These are phyloP conservation scores for Aspergillus pseudoviridinutans DNA, from an alignment of 2,329 filamentous ascomycete genomes.

Conservation along the genomic window DNA sequence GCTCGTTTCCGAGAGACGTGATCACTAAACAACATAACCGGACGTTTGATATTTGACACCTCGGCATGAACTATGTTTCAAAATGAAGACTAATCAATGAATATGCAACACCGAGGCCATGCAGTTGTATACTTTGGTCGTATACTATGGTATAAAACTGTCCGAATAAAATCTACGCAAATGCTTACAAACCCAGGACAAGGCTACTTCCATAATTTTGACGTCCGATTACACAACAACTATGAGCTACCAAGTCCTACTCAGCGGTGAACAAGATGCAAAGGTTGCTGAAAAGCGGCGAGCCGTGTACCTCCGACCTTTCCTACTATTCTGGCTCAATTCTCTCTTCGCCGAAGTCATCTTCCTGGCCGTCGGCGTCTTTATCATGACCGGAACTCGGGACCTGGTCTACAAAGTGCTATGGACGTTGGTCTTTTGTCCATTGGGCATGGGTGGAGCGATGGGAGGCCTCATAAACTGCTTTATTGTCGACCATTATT, in stretches of 20 bases:
- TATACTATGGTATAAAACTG: background rate
- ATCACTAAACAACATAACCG: no score
- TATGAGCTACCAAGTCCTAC: background rate
- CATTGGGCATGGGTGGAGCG: slow-evolving; percentile 11
- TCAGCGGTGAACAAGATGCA: background rate
- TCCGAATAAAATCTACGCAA: background rate
- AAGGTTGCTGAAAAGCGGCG: slow-evolving; percentile 6
- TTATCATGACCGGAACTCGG: slow-evolving; percentile 10
- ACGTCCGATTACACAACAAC: background rate
- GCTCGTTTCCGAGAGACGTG: no score
- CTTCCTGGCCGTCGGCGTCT: slow-evolving; percentile 6
- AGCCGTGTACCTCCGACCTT: slow-evolving; percentile 6
- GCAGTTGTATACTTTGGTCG: background rate
- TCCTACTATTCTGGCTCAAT: slow-evolving; percentile 10
- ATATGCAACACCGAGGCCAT: background rate
- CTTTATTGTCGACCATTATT: slow-evolving; percentile 8
- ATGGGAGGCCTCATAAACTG: slow-evolving; percentile 10
- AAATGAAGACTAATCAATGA: background rate
- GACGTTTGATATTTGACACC: background rate
- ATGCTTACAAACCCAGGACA: background rate
- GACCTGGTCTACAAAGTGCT: slow-evolving; percentile 12
- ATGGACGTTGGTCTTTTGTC: slow-evolving; percentile 14
- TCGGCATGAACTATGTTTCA: background rate
- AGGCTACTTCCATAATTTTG: background rate
- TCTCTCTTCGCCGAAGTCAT: slow-evolving; percentile 10